Evolutionary conservation across 2,329 filamentous ascomycete genomes (phyloP), one percentile per base, ranked within the genome.

Genomic region (Cytospora piceae): DNA sequence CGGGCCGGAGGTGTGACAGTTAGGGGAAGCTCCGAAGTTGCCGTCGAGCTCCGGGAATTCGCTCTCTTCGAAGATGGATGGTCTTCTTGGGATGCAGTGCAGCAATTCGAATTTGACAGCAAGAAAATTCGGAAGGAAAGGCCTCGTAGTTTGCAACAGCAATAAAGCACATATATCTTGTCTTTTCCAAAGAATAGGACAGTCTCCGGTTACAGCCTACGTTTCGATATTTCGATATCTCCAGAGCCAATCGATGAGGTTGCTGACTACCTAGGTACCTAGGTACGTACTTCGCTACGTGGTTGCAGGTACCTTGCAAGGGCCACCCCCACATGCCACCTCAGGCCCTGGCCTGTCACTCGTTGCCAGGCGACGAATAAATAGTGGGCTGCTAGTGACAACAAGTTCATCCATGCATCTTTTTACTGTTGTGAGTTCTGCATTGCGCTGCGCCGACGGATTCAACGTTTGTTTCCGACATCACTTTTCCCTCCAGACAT

Each of bases 281-380:
- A 14, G 14, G 11, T 37, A 14, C 11, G 11, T 37, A 37, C 34
- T 11, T 37, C 2, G 32, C 8, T 58, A 46, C 29, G 31, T 58
- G 17, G 29, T 4, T 46, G 3, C 3, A 56, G 37, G 37, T 34
- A 29, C 27, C 24, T 7, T 34, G 42, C 61, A 63, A 29, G 61
- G 60, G 20, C 52, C 39, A 42, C 39, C 34, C 34, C 39, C 46
- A 51, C 42, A 27, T 59, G 31, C 51, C 14, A 46, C 24, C 8
- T 17, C 51, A 31, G 52, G 24, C 46, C 62, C 31, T 22, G 24
- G 37, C 62, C 31, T 22, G 54, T 17, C 59, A 37, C 56, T 24
- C 46, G 66, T 67, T 67, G 66, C 66, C 46, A 15, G 27, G 66
- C 63, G 65, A 67, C 61, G 17, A 63, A 32, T 57, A 63, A 51